phyloP scores from a whole-genome alignment of 1,139 yeast genomes.

The Geotrichum aggregatum region DNA sequence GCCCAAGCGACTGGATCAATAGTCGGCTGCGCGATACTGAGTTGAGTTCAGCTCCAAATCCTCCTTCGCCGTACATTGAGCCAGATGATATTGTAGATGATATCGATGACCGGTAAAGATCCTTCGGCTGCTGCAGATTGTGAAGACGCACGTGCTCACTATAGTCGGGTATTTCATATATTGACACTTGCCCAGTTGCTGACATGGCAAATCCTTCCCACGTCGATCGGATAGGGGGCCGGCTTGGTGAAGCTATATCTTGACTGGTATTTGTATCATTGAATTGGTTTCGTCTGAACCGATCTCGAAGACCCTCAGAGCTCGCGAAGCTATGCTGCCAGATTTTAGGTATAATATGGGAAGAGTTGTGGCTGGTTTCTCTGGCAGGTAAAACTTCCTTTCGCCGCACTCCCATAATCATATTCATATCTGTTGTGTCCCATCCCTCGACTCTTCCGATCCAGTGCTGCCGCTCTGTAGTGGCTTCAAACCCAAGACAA shows the following conservation, averaged over 20 bases:
- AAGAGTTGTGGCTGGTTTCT: neutral
- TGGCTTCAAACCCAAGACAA: conserved; percentile 78
- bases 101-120: conserved; percentile 67
- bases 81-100: conserved; percentile 57
- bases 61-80: conserved; percentile 41
- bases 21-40: conserved; percentile 31
- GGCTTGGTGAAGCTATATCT: conserved; percentile 43
- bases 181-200: conserved; percentile 56
- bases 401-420: conserved; percentile 66
- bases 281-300: neutral
- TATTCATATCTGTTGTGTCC: conserved; percentile 73
- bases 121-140: conserved; percentile 32
- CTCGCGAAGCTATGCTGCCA: neutral
- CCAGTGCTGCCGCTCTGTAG: conserved; percentile 67
- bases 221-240: conserved; percentile 38
- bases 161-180: conserved; percentile 56
- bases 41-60: conserved; percentile 18
- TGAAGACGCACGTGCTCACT: conserved; percentile 49
- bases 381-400: conserved; percentile 31
- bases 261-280: neutral
- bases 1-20: conserved; percentile 50
- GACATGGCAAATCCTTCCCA: conserved; percentile 84
- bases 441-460: conserved; percentile 63
- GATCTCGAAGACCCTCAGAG: neutral
- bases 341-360: neutral